Conservation (phyloP, 2,329 filamentous ascomycete genomes). For the Trichophyton schoenleinii region DNA sequence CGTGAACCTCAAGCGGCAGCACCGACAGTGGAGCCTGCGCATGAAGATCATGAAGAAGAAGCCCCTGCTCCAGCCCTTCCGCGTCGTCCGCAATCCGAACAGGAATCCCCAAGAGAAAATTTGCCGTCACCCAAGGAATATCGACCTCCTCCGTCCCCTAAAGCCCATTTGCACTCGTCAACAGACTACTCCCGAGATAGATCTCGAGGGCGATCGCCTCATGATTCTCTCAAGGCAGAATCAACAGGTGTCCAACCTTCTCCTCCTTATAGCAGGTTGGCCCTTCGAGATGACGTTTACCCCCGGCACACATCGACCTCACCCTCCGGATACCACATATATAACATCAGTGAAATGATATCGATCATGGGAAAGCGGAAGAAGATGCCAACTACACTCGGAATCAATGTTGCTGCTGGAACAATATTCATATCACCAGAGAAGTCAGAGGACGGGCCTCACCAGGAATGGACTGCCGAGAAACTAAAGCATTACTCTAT, state of each 20-base stretch:
- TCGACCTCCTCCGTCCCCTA: conserved; percentile 34
- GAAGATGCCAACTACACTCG: conserved; percentile 94
- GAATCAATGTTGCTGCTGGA: conserved; percentile 81
- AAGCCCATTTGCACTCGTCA: conserved; percentile 41
- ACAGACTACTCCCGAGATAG: conserved; percentile 32
- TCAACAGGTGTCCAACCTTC: conserved; percentile 38
- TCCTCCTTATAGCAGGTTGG: conserved; percentile 43
- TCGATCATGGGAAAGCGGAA: conserved; percentile 94
- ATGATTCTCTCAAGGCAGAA: conserved; percentile 29
- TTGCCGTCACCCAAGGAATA: conserved; percentile 43
- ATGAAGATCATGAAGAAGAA: conserved; percentile 52
- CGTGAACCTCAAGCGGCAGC: conserved; percentile 33
- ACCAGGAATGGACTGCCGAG: conserved; percentile 87
- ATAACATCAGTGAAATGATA: conserved; percentile 95
- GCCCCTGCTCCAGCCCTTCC: conserved; percentile 49
- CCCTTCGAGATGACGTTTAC: conserved; percentile 33
- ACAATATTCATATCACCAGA: conserved; percentile 85
- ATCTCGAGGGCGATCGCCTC: conserved; percentile 15
- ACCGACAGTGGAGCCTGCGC: conserved; percentile 50
- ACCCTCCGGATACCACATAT: conserved; percentile 78
- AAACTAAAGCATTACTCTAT: conserved; percentile 96
- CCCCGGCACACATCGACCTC: conserved; percentile 37
- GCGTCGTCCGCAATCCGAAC: conserved; percentile 48
- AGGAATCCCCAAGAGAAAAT: conserved; percentile 43
- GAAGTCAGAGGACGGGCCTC: conserved; percentile 65